Percentiles rank a stretch among this genome's conserved stretches.
phyloP scores from a whole-genome alignment of 192 early-diverging fungal genomes.

The Entomortierella chlamydospora region DNA sequence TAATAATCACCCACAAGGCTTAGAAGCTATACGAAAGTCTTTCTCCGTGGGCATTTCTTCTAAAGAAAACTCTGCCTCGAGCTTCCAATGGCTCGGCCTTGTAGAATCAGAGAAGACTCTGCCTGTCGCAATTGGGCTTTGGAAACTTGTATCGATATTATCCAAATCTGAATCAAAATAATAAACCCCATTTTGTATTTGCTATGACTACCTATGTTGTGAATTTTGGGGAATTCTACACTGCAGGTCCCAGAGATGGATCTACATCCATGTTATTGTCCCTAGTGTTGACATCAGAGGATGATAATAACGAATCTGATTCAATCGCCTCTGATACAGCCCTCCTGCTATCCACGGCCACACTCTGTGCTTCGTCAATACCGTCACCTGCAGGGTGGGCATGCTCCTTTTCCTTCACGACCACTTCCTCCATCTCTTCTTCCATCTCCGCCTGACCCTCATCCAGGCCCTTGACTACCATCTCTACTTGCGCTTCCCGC shows the following conservation, averaged over 20 bases:
- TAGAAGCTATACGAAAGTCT: conserved; percentile 1
- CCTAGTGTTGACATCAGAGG: neutral
- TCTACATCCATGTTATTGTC: conserved; percentile 28
- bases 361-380: neutral
- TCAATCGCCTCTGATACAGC: neutral
- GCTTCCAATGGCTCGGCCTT: conserved; percentile 14
- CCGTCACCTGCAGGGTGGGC: neutral
- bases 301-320: neutral
- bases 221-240: neutral
- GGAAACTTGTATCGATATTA: conserved; percentile 29
- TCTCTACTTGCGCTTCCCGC: conserved; percentile 33
- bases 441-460: conserved; percentile 54
- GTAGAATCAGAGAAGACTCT: neutral
- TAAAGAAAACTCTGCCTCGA: no score
- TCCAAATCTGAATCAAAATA: neutral
- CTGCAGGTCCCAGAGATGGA: neutral
- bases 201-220: neutral
- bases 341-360: neutral
- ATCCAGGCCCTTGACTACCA: conserved; percentile 51
- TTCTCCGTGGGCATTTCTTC: neutral
- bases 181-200: neutral
- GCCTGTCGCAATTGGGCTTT: conserved; percentile 8
- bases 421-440: conserved; percentile 49
- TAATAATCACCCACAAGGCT: conserved; percentile 26
- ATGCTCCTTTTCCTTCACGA: conserved; percentile 44